Evolutionary conservation across 1,284 basidiomycete genomes (phyloP).

Genomic region (Coriolopsis trogii): DNA sequence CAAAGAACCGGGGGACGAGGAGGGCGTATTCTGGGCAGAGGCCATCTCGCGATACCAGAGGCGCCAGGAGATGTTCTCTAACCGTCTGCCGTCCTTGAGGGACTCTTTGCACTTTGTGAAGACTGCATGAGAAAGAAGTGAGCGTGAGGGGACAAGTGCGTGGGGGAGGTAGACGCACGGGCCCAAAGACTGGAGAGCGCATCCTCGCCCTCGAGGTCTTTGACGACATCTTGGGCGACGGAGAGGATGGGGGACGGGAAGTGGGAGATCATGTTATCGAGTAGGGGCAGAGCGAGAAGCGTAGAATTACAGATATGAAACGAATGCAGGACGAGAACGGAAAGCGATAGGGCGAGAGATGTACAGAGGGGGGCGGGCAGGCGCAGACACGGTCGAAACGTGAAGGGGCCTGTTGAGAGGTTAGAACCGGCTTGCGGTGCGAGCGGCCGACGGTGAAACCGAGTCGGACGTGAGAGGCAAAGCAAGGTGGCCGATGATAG

Average conservation of each 20-base stretch:
- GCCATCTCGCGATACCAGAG: constrained; percentile 76
- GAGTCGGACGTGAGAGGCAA: too few relatives aligned
- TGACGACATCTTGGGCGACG: constrained; percentile 63
- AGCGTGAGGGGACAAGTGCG: constrained; percentile 13
- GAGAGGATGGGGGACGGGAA: constrained; percentile 66
- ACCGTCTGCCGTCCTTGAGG: constrained; percentile 72
- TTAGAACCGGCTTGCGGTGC: constrained; percentile 5
- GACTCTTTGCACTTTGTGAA: constrained; percentile 84
- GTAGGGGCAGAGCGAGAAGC: constrained; percentile 14
- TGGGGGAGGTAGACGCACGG: constrained; percentile 43
- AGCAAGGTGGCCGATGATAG: not conserved
- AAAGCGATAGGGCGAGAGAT: constrained; percentile 7
- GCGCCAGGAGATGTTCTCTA: constrained; percentile 88
- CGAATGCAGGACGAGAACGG: constrained; percentile 16
- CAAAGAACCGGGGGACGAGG: constrained; percentile 36
- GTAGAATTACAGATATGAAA: constrained; percentile 19
- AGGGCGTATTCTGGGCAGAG: constrained; percentile 34
- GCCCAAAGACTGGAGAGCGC: constrained; percentile 66
- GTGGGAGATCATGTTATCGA: constrained; percentile 45
- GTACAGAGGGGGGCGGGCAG: constrained; percentile 11
- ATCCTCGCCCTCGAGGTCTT: constrained; percentile 66
- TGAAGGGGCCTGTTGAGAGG: constrained; percentile 3
- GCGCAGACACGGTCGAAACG: not conserved
- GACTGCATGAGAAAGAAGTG: constrained; percentile 47
- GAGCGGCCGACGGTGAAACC: too few relatives aligned